Conservation (phyloP, 805 yeast genomes). For the Metschnikowia proteae region DNA sequence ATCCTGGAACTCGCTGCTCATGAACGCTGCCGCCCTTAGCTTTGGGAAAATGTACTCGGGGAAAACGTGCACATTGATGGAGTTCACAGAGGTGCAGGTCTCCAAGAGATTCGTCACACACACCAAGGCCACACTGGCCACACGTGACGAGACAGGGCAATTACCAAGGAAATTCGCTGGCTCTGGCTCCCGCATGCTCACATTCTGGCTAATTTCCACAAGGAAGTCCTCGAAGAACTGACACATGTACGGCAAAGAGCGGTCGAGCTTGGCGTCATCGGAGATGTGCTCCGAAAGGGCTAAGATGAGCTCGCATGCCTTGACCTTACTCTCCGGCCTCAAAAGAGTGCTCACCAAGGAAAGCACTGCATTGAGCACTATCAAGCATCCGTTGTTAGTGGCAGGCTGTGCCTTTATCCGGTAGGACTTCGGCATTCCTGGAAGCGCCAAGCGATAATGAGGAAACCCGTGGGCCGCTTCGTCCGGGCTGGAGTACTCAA, state of each 20-base stretch:
- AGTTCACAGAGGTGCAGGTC: slow-evolving; percentile 61
- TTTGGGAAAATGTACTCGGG: slow-evolving; percentile 81
- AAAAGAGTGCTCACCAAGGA: slow-evolving; percentile 60
- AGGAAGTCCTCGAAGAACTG: slow-evolving; percentile 62
- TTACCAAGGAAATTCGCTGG: slow-evolving; percentile 5
- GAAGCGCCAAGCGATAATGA: slow-evolving; percentile 43
- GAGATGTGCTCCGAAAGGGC: slow-evolving; percentile 71
- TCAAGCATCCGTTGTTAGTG: slow-evolving; percentile 25
- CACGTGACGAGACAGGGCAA: slow-evolving; percentile 45
- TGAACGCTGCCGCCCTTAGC: slow-evolving; percentile 30
- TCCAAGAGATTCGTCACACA: slow-evolving; percentile 63
- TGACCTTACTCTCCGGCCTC: slow-evolving; percentile 54
- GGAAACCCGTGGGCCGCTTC: slow-evolving; percentile 4
- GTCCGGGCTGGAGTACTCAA: slow-evolving; percentile 16
- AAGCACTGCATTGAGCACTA: slow-evolving; percentile 54
- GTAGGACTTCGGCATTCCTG: slow-evolving; percentile 49
- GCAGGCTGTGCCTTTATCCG: slow-evolving; percentile 31
- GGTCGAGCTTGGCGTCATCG: slow-evolving; percentile 82
- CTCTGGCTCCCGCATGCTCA: background rate
- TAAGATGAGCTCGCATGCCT: slow-evolving; percentile 72
- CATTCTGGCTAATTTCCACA: slow-evolving; percentile 1
- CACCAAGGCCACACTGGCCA: slow-evolving; percentile 62
- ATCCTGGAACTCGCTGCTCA: slow-evolving; percentile 27
- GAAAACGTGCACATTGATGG: slow-evolving; percentile 72
- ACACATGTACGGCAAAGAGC: slow-evolving; percentile 78